Conservation (phyloP, 1,284 basidiomycete genomes). For the Apiotrichum sp. region DNA sequence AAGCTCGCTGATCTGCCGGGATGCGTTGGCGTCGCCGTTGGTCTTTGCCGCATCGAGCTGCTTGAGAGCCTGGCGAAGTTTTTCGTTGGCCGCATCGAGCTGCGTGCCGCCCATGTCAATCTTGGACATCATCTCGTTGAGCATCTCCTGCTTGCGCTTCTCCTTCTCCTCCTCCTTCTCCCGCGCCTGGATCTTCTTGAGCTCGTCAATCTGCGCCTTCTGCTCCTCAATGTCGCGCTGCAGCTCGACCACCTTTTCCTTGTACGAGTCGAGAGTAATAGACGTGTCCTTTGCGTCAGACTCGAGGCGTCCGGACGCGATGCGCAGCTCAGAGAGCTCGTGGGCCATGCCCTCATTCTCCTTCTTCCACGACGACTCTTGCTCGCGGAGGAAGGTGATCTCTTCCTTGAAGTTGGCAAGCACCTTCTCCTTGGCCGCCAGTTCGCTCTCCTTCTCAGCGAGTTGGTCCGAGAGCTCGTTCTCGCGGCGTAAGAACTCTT, state of each 20-base stretch:
- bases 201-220: conserved; percentile 68
- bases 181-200: conserved; percentile 71
- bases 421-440: conserved; percentile 56
- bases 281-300: conserved; percentile 93
- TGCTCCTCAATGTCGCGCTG: conserved; percentile 86
- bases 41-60: conserved; percentile 25
- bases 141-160: conserved; percentile 97
- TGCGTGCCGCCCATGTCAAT: conserved; percentile 62
- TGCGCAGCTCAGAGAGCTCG: conserved; percentile 80
- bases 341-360: conserved; percentile 81
- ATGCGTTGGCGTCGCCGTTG: conserved; percentile 34
- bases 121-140: conserved; percentile 99
- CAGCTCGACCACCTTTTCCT: conserved; percentile 88
- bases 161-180: conserved; percentile 98
- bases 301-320: conserved; percentile 85
- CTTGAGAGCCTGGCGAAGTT: conserved; percentile 37
- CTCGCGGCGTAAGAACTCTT: conserved; percentile 93
- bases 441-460: conserved; percentile 79
- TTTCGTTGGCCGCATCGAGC: conserved; percentile 31
- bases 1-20: conserved; percentile 52
- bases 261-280: conserved; percentile 93
- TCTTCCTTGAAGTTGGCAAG: conserved; percentile 80
- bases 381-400: conserved; percentile 81
- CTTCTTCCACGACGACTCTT: conserved; percentile 59
- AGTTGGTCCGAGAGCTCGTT: conserved; percentile 93